Conservation (phyloP, 352 stramenopile genomes). For the Globisporangium viniferum region DNA sequence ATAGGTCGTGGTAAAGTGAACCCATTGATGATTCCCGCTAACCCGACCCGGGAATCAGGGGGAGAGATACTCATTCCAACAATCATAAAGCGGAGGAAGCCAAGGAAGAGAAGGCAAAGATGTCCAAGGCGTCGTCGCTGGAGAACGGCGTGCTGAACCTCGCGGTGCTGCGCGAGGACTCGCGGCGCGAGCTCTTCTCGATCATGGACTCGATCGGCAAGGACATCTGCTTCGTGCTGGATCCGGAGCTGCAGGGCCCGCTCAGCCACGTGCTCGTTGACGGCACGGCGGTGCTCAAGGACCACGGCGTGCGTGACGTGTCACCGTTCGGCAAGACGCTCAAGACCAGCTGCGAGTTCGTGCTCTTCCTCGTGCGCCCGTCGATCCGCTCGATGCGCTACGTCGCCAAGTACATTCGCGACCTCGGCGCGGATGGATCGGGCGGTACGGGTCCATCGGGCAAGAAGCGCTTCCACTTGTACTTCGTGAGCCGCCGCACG, state of each 20-base stretch:
- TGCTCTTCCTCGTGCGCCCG: constrained; percentile 88
- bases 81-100: neutral
- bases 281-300: constrained; percentile 79
- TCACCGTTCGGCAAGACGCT: constrained; percentile 77
- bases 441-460: constrained; percentile 3
- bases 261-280: constrained; percentile 87
- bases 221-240: constrained; percentile 86
- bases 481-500: constrained; percentile 89
- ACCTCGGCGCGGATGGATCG: constrained; percentile 40
- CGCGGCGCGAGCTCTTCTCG: constrained; percentile 76
- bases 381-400: constrained; percentile 73
- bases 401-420: constrained; percentile 75
- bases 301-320: constrained; percentile 85
- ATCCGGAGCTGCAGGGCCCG: constrained; percentile 76
- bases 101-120: constrained; percentile 14
- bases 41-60: neutral
- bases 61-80: neutral
- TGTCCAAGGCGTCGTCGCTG: constrained; percentile 79
- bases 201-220: constrained; percentile 84
- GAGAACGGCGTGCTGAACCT: constrained; percentile 86
- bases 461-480: constrained; percentile 87
- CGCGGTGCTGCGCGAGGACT: constrained; percentile 81
- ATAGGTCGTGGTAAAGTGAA: neutral
- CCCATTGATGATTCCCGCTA: neutral
- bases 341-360: constrained; percentile 81